phyloP scores from a whole-genome alignment of 2,329 filamentous ascomycete species.

The Clonostachys solani region DNA sequence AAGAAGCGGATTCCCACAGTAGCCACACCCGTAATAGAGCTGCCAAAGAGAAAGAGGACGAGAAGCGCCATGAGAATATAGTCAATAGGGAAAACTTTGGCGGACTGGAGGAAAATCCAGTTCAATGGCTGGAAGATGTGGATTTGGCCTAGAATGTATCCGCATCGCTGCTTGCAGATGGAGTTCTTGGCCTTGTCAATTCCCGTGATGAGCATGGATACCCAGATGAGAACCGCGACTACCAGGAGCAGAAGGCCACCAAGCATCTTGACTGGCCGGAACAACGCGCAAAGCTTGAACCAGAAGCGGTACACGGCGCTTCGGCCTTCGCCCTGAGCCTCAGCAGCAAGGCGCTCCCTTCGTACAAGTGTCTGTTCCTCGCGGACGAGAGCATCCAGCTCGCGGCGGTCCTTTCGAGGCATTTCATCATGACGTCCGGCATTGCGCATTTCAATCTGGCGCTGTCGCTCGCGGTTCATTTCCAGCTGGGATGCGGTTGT shows the following conservation, averaged over 20 bases:
- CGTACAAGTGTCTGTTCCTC: conserved; percentile 91
- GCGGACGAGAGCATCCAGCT: conserved; percentile 80
- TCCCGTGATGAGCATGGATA: conserved; percentile 90
- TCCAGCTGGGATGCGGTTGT: conserved; percentile 78
- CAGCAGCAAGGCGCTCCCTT: conserved; percentile 80
- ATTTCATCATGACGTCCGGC: conserved; percentile 70
- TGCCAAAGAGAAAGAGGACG: conserved; percentile 82
- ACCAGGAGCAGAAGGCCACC: conserved; percentile 76
- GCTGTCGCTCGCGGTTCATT: conserved; percentile 84
- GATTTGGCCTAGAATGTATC: conserved; percentile 82
- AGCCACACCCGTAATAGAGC: conserved; percentile 82
- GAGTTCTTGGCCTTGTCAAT: conserved; percentile 98
- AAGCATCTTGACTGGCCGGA: conserved; percentile 84
- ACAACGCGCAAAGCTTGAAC: conserved; percentile 75
- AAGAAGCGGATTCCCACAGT: conserved; percentile 91
- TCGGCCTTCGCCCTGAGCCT: conserved; percentile 73
- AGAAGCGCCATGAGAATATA: conserved; percentile 85
- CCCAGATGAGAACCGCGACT: conserved; percentile 72
- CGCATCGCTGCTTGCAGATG: conserved; percentile 83
- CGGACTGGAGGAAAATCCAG: conserved; percentile 72
- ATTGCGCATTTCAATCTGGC: conserved; percentile 84
- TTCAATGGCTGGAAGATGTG: conserved; percentile 96
- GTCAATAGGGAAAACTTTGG: conserved; percentile 84
- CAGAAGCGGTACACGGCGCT: conserved; percentile 70
- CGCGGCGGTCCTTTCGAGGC: conserved; percentile 79